Base-by-base conservation (phyloP, 2,329 filamentous ascomycete genomes). In the Tolypocladium sp. region DNA sequence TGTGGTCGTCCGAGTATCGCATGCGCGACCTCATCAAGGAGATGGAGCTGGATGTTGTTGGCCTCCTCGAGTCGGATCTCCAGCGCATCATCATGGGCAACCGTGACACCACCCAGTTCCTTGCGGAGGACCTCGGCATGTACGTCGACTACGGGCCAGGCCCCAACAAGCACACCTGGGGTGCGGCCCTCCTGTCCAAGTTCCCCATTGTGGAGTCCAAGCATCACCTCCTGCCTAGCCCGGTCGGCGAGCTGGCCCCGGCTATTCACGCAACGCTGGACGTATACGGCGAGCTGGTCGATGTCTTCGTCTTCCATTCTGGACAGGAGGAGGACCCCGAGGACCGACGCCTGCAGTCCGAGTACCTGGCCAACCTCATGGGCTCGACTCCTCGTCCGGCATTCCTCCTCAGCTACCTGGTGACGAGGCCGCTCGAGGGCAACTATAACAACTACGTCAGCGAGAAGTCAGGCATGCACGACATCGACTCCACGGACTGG, bases 31-130 rank as follows among this genome's bases (percentile, higher is more conserved):
- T 96, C 17, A 88, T 96, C 74, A 87, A 91, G 69, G 94, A 97
- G 68, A 79, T 96, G n/a, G 94, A 99, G 74, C 78, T 99, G n/a
- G 94, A 99, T 69, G 91, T 99, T 6, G 83, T 99, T 54, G 94
- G 94, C n/a, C 83, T 99, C 25, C 82, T 99, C 0, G 94, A 99
- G 74, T 90, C 89, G 0, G 94, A 99, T 71, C 82, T 91, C 41
- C 94, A 99, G 76, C 90, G 93, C 66, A 96, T 99, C 76, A 99
- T 99, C 79, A 99, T 97, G 94, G 94, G 94, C 69, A 99, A 97
- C 76, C 89, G 94, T 65, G 94, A 99, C 71, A 89, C 91, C 10
- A 97, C 94, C 1, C 94, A 97, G 71, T 95, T 91, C 75, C 83
- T 99, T 10, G 92, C 94, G 25, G 93, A 97, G 72, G 92, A 99